Conservation (phyloP, 495 filamentous ascomycete species). For the Talaromyces thailandensis region DNA sequence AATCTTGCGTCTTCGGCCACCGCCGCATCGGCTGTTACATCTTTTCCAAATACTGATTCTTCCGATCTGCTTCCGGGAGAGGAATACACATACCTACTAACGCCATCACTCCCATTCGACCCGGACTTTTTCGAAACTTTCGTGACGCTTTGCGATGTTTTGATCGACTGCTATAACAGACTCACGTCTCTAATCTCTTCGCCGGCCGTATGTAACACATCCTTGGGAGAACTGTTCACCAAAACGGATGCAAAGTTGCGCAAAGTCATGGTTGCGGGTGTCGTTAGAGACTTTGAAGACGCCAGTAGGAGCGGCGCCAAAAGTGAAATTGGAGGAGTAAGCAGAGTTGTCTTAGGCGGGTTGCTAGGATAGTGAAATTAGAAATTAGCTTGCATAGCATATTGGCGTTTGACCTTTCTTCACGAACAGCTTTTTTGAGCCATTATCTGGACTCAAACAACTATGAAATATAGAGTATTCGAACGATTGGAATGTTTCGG, state of each 20-base stretch:
- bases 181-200: constrained; percentile 62
- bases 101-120: constrained; percentile 90
- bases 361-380: constrained; percentile 57
- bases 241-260: constrained; percentile 81
- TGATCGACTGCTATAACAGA: constrained; percentile 85
- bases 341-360: constrained; percentile 82
- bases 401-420: constrained; percentile 5
- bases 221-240: constrained; percentile 64
- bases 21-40: constrained; percentile 29
- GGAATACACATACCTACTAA: constrained; percentile 80
- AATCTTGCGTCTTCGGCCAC: constrained; percentile 29
- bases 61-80: constrained; percentile 56
- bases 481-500: not conserved
- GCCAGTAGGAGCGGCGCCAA: constrained; percentile 62
- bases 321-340: constrained; percentile 72
- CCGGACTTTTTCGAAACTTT: constrained; percentile 97
- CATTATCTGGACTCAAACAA: not conserved
- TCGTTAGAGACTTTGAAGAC: constrained; percentile 92
- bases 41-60: constrained; percentile 40
- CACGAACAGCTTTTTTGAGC: not conserved
- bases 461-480: not conserved
- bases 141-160: constrained; percentile 89
- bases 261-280: constrained; percentile 75
- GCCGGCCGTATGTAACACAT: constrained; percentile 57
- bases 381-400: not conserved